Evolutionary conservation across 129 eudicot species (phyloP).

Genomic region (Solidago caesia): DNA sequence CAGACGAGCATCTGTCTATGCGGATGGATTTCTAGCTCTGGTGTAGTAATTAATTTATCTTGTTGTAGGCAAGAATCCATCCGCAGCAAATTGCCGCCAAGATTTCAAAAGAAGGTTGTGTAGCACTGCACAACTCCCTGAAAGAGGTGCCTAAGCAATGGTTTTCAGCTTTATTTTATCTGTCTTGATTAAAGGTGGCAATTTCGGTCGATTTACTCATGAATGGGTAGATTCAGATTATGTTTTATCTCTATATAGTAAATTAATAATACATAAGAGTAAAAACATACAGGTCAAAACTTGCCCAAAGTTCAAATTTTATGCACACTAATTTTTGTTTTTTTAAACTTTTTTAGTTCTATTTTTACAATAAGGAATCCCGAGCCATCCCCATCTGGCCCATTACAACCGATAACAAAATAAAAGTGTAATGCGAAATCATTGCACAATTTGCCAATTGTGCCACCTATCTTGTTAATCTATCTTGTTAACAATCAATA

Average conservation of each 20-base stretch:
- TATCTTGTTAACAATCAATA: conserved; percentile 31
- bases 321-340: background rate
- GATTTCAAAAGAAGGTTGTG: conserved; percentile 70
- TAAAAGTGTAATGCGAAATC: background rate
- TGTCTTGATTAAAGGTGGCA: conserved; percentile 7
- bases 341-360: background rate
- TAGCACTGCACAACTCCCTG: conserved; percentile 60
- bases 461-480: conserved; percentile 11
- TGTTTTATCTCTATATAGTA: background rate
- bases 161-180: background rate
- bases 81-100: conserved; percentile 69
- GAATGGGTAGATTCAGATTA: background rate
- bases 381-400: background rate
- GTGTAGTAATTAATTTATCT: background rate
- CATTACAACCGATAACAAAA: background rate
- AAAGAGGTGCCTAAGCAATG: conserved; percentile 59
- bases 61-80: conserved; percentile 80
- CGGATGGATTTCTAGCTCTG: background rate
- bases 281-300: background rate
- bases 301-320: background rate
- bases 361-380: background rate
- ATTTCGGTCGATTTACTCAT: background rate
- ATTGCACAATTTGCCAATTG: background rate
- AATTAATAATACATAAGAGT: background rate
- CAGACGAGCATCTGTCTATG: no score